Evolutionary conservation across 2,329 filamentous ascomycete genomes (phyloP).

Genomic region (Aspergillus bombycis): DNA sequence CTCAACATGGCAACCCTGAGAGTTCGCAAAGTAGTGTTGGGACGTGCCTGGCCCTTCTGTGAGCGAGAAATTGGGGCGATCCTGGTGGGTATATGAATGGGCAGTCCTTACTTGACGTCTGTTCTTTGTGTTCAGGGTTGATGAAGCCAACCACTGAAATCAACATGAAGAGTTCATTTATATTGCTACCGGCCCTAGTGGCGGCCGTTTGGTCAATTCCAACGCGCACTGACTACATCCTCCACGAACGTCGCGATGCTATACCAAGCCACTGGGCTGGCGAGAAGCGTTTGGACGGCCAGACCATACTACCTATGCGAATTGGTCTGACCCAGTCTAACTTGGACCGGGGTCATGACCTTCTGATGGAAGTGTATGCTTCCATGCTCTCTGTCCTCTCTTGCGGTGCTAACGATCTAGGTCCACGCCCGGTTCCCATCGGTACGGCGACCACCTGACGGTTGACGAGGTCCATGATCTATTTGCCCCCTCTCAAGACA

Average conservation of each 20-base stretch:
- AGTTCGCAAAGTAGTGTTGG: background rate
- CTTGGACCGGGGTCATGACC: slow-evolving; percentile 47
- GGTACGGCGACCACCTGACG: slow-evolving; percentile 48
- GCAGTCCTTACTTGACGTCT: too few species aligned
- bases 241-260: slow-evolving; percentile 37
- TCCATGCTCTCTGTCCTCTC: slow-evolving; percentile 8
- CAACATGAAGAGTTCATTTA: slow-evolving; percentile 28
- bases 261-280: slow-evolving; percentile 33
- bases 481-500: slow-evolving; percentile 48
- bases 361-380: slow-evolving; percentile 46
- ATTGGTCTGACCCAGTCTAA: slow-evolving; percentile 52
- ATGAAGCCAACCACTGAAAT: background rate
- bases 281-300: slow-evolving; percentile 33
- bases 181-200: slow-evolving; percentile 26
- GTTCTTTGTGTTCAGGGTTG: background rate
- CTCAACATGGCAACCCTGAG: background rate
- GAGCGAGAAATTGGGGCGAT: background rate
- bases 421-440: slow-evolving; percentile 46
- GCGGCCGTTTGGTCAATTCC: slow-evolving; percentile 27
- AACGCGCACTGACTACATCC: slow-evolving; percentile 25
- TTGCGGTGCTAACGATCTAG: slow-evolving; percentile 16
- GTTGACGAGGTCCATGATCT: slow-evolving; percentile 47
- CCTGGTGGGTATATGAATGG: background rate
- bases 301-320: slow-evolving; percentile 46
- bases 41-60: background rate